Evolutionary conservation across 257 asterid species (phyloP), one percentile per base, ranked within the genome.

Genomic region (Penstemon eatonii): DNA sequence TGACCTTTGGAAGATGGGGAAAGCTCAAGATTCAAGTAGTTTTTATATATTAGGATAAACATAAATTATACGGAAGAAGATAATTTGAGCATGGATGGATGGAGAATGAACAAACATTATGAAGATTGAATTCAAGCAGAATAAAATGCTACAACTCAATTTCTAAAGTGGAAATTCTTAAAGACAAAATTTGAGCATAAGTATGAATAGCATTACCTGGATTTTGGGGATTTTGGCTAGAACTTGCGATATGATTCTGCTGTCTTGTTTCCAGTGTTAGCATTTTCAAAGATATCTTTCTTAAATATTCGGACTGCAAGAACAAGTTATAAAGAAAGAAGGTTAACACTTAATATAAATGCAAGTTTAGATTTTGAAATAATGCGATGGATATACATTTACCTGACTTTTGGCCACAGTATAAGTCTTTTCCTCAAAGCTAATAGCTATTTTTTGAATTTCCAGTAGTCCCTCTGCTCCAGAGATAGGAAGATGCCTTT

Each of bases 251-350:
- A 58, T 86, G 90, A 51, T 79, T 77, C 75, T 82, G 92, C 43
- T 89, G 85, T 77, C 84, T 89, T 12, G 83, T 79, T 86, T 93
- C 97, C 91, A 93, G 83, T 7, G 95, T 76, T 56, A 85, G 82
- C 96, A 93, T 85, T 87, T 88, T 90, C 82, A 89, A 60, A 53
- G 97, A 87, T 78, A 94, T 90, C 79, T 87, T 85, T 78, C 97
- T 85, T 62, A 90, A 64, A 72, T 93, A 90, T 79, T 93, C 97
- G 5, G 87, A 76, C 96, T 90, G 94, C 79, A 82, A 25, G 33
- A 25, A 42, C 45, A 15, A 56, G 60, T 52, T 4, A 75, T 1
- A 39, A 56, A 61, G 42, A 62, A 44, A 15, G 38, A 59, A 10
- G 61, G 40, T 56, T 38, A 73, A 47, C 46, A 52, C 40, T 4